Conservation (phyloP, 768 basidiomycete species). For the Xerocomellus chrysenteron region DNA sequence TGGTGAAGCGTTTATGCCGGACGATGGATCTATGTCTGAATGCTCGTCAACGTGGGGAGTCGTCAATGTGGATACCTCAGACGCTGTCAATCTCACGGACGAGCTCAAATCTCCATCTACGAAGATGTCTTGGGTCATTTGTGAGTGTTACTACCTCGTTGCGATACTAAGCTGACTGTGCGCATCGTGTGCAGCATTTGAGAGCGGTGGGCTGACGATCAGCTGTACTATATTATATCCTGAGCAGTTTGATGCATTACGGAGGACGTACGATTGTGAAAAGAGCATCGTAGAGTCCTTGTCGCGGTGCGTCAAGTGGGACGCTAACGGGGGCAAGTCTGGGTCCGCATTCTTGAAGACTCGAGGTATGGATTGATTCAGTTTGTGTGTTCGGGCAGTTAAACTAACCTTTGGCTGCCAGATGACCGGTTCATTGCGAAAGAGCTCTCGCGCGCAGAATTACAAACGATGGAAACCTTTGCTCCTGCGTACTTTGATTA, state of each 20-base stretch:
- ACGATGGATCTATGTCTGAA: slow-evolving; percentile 78
- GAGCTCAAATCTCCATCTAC: slow-evolving; percentile 74
- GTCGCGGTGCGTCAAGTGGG: slow-evolving; percentile 94
- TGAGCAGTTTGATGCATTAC: slow-evolving; percentile 93
- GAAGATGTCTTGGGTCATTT: slow-evolving; percentile 78
- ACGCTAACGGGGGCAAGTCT: slow-evolving; percentile 93
- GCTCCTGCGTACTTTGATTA: slow-evolving; percentile 98
- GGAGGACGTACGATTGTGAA: slow-evolving; percentile 91
- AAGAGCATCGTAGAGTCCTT: slow-evolving; percentile 92
- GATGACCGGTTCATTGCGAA: slow-evolving; percentile 99
- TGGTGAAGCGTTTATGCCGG: slow-evolving; percentile 89
- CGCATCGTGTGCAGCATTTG: slow-evolving; percentile 59
- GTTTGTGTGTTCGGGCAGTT: background rate
- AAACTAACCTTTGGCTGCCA: slow-evolving; percentile 30
- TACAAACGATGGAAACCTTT: slow-evolving; percentile 95
- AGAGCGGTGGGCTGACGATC: slow-evolving; percentile 86
- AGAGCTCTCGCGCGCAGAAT: slow-evolving; percentile 85
- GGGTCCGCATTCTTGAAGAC: slow-evolving; percentile 97
- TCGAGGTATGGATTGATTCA: slow-evolving; percentile 52
- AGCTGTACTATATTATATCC: slow-evolving; percentile 94
- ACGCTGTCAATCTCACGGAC: slow-evolving; percentile 69
- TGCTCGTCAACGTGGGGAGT: slow-evolving; percentile 92
- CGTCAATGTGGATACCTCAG: slow-evolving; percentile 74
- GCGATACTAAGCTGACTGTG: slow-evolving; percentile 5
- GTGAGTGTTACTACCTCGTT: slow-evolving; percentile 41